These are phyloP conservation scores for Neoboletus magnificus DNA, from an alignment of 768 basidiomycete species.

Conservation along the genomic window DNA sequence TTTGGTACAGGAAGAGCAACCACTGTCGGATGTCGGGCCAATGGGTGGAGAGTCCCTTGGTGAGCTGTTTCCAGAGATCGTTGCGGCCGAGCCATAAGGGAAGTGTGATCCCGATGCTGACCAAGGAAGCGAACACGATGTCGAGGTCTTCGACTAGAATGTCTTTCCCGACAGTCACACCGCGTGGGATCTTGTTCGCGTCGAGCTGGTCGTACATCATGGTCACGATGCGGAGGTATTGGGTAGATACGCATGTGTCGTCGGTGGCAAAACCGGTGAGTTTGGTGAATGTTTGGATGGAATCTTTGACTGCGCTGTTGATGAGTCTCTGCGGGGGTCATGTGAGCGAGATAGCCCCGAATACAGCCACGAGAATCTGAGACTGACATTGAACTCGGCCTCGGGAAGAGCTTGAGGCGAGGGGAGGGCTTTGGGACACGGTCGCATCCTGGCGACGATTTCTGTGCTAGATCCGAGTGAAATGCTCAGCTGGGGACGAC, in stretches of 20 bases:
- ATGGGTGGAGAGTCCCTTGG: constrained; percentile 10
- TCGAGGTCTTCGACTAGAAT: constrained; percentile 6
- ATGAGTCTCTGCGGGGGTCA: constrained; percentile 12
- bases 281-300: constrained; percentile 11
- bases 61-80: constrained; percentile 13
- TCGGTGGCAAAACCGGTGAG: constrained; percentile 14
- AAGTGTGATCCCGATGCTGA: constrained; percentile 21
- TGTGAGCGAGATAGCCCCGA: not conserved
- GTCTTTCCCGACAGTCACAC: constrained; percentile 4
- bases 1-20: constrained; percentile 22
- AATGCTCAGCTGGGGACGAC: not conserved
- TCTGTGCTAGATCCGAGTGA: not conserved
- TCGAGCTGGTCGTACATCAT: constrained; percentile 22
- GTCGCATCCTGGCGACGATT: not conserved
- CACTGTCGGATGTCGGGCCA: constrained; percentile 28
- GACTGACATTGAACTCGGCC: constrained; percentile 24
- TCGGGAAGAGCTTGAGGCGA: not conserved
- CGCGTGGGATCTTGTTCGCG: constrained; percentile 16
- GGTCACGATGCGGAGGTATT: constrained; percentile 23
- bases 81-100: constrained; percentile 22
- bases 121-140: constrained; percentile 13
- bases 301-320: constrained; percentile 6
- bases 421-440: no score
- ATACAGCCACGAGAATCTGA: not conserved
- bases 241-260: constrained; percentile 12